A percentile compares a stretch with the other conserved stretches of the same genome.
Conservation (phyloP, 2,329 filamentous ascomycete genomes). For the Phaeosphaeria sp. region DNA sequence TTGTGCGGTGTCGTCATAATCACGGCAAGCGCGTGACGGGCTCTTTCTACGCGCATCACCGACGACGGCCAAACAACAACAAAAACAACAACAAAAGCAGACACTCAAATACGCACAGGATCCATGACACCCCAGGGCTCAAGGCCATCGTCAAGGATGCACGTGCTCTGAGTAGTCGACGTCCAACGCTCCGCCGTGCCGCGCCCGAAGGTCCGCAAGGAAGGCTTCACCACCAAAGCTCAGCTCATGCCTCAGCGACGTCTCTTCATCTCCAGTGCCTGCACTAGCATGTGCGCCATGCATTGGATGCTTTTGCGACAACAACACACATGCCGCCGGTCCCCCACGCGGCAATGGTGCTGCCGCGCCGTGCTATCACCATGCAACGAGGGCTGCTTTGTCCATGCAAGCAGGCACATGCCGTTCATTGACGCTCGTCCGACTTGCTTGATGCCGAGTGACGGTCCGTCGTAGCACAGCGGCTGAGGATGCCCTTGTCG, state of each 20-base stretch:
- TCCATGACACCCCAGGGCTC: not conserved
- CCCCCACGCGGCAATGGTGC: not conserved
- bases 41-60: not conserved
- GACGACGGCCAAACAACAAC: not conserved
- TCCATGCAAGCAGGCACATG: not conserved
- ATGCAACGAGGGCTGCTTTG: not conserved
- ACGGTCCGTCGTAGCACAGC: constrained; percentile 16
- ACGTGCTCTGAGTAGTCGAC: not conserved
- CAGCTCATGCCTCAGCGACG: not conserved
- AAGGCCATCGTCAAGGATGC: not conserved
- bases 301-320: not conserved
- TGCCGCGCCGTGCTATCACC: no score
- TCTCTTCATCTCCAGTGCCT: not conserved
- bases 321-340: not conserved
- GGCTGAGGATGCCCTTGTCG: constrained; percentile 15
- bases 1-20: not conserved
- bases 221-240: not conserved
- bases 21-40: not conserved
- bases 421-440: constrained; percentile 10
- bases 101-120: not conserved
- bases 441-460: constrained; percentile 10
- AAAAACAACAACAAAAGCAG: not conserved
- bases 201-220: not conserved
- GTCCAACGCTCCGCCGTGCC: not conserved
- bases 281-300: constrained; percentile 1